Conservation (phyloP, 164 flowering plant genomes). For the Berberis vulgaris region DNA sequence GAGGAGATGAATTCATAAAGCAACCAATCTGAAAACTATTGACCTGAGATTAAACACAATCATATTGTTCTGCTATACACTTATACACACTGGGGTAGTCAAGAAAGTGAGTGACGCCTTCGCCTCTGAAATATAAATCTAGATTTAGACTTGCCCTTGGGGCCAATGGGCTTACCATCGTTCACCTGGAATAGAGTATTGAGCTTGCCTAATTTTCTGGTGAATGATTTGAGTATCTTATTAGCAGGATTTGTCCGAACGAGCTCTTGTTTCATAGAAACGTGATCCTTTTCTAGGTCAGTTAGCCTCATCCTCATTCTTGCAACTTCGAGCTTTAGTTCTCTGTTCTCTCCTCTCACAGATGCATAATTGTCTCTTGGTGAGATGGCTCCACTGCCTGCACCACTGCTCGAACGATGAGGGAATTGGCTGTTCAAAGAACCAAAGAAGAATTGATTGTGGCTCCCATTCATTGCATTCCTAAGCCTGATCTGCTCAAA, state of each 20-base stretch:
- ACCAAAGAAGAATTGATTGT: conserved; percentile 73
- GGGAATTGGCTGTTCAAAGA: conserved; percentile 52
- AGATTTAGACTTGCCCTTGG: conserved; percentile 46
- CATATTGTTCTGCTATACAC: conserved; percentile 28
- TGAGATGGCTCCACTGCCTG: conserved; percentile 89
- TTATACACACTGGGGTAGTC: conserved; percentile 7
- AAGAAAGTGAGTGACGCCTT: conserved; percentile 58
- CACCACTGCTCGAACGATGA: conserved; percentile 75
- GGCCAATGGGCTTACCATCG: conserved; percentile 32
- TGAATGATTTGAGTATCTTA: conserved; percentile 63
- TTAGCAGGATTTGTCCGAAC: conserved; percentile 65
- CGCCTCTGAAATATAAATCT: conserved; percentile 63
- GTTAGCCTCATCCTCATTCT: conserved; percentile 98
- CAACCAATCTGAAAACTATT: background rate
- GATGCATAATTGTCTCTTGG: conserved; percentile 97
- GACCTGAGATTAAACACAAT: conserved; percentile 12
- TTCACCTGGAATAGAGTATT: conserved; percentile 49
- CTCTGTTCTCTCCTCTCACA: conserved; percentile 91
- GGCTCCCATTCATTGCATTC: conserved; percentile 82
- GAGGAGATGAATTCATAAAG: background rate
- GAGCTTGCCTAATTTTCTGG: conserved; percentile 63
- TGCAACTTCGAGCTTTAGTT: conserved; percentile 91
- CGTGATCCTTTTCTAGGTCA: conserved; percentile 91
- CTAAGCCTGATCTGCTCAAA: conserved; percentile 88
- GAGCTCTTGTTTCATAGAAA: conserved; percentile 91